phyloP scores from a whole-genome alignment of 495 filamentous ascomycete species.

The Podospora sp. region DNA sequence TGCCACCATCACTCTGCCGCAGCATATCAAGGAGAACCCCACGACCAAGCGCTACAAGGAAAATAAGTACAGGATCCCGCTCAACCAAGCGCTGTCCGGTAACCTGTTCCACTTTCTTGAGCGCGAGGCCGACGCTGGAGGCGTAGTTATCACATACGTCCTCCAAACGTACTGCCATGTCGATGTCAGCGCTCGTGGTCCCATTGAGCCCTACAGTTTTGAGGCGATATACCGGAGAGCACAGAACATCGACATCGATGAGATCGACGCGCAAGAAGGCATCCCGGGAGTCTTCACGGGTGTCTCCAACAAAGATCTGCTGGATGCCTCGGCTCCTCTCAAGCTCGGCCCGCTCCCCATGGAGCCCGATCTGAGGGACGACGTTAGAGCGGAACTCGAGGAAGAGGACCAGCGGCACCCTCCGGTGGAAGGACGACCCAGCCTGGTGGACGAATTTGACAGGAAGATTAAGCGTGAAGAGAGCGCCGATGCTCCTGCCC shows the following conservation, averaged over 20 bases:
- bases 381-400: slow-evolving; percentile 80
- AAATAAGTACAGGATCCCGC: slow-evolving; percentile 83
- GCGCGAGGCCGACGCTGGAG: slow-evolving; percentile 75
- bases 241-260: slow-evolving; percentile 55
- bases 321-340: slow-evolving; percentile 58
- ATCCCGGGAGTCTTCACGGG: slow-evolving; percentile 91
- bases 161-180: slow-evolving; percentile 75
- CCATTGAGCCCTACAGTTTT: slow-evolving; percentile 77
- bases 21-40: slow-evolving; percentile 72
- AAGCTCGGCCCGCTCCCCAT: slow-evolving; percentile 78
- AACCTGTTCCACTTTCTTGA: slow-evolving; percentile 88
- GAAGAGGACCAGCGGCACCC: slow-evolving; percentile 76
- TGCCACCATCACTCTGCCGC: slow-evolving; percentile 67
- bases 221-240: slow-evolving; percentile 72
- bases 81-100: slow-evolving; percentile 76
- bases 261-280: slow-evolving; percentile 85
- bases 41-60: slow-evolving; percentile 74
- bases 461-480: slow-evolving; percentile 85
- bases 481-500: slow-evolving; percentile 75
- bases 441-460: slow-evolving; percentile 77
- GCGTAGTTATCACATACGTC: slow-evolving; percentile 71
- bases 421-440: slow-evolving; percentile 63
- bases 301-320: slow-evolving; percentile 72
- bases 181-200: slow-evolving; percentile 71
- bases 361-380: slow-evolving; percentile 74